Evolutionary conservation across 176 grass and related monocot species (phyloP).

Genomic region (Phoenix roebelenii): DNA sequence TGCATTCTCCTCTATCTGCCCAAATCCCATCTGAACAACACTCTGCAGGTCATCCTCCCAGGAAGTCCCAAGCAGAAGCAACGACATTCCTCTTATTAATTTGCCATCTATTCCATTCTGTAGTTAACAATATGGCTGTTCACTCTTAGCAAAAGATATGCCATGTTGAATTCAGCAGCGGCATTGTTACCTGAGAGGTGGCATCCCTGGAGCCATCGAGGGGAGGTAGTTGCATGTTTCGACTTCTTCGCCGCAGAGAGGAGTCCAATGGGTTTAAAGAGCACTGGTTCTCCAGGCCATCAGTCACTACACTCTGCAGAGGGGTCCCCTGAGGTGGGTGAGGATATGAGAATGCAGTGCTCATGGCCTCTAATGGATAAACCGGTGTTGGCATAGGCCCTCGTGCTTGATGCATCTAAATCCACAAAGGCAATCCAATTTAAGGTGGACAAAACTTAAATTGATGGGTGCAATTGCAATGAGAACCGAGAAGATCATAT

Average conservation of each 20-base stretch:
- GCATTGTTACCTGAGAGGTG: slow-evolving; percentile 26
- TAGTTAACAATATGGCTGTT: too few relatives aligned
- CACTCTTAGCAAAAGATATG: too few relatives aligned
- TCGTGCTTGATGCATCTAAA: slow-evolving; percentile 20
- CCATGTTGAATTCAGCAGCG: not conserved
- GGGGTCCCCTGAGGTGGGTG: slow-evolving; percentile 21
- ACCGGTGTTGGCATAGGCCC: not conserved
- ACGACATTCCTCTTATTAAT: not conserved
- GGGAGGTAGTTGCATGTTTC: slow-evolving; percentile 5
- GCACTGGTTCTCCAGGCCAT: not conserved
- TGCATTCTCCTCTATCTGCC: slow-evolving; percentile 10
- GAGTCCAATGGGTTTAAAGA: slow-evolving; percentile 3
- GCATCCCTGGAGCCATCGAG: slow-evolving; percentile 24
- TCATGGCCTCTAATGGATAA: slow-evolving; percentile 15
- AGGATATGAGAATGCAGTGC: slow-evolving; percentile 22
- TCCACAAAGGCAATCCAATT: slow-evolving; percentile 5
- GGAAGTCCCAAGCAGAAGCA: slow-evolving; percentile 30
- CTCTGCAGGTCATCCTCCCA: slow-evolving; percentile 78
- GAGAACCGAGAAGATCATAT: not conserved
- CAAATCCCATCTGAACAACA: slow-evolving; percentile 63
- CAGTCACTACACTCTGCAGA: slow-evolving; percentile 10
- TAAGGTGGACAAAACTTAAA: not conserved
- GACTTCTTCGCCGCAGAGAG: not conserved
- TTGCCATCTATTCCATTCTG: not conserved
- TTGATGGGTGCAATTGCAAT: too few relatives aligned